These are phyloP conservation scores for Rhodotorula sp. DNA, from an alignment of 1,284 basidiomycete species.

Conservation along the genomic window DNA sequence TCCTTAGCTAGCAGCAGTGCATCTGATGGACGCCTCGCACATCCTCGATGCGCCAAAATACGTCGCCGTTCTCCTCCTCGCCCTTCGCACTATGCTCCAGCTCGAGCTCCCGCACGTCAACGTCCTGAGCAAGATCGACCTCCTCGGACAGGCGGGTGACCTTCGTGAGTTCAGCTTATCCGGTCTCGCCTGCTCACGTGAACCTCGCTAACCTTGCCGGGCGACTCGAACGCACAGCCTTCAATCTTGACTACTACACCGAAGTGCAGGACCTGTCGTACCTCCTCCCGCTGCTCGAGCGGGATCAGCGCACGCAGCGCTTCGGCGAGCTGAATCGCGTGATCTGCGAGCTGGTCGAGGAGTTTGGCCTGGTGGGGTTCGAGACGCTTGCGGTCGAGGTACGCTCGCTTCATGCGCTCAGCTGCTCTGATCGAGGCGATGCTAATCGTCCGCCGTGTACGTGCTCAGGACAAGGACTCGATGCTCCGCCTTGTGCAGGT, in stretches of 20 bases:
- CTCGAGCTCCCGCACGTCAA: slow-evolving; percentile 97
- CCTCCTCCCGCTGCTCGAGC: slow-evolving; percentile 70
- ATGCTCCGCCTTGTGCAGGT: slow-evolving; percentile 81
- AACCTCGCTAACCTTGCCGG: not conserved
- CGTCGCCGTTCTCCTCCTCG: slow-evolving; percentile 86
- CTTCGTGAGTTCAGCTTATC: slow-evolving; percentile 62
- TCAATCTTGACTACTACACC: slow-evolving; percentile 97
- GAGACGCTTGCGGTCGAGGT: slow-evolving; percentile 96
- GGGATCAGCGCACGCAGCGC: slow-evolving; percentile 63
- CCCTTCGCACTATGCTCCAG: slow-evolving; percentile 95
- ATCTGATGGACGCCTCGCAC: slow-evolving; percentile 94
- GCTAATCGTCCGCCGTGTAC: not conserved
- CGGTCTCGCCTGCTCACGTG: not conserved
- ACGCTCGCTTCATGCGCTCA: slow-evolving; percentile 39
- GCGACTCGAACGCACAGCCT: slow-evolving; percentile 62
- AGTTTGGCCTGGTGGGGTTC: slow-evolving; percentile 91
- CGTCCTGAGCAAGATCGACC: slow-evolving; percentile 92
- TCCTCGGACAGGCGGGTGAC: slow-evolving; percentile 82
- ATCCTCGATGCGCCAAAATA: slow-evolving; percentile 96
- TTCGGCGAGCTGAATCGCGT: slow-evolving; percentile 81
- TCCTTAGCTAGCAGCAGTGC: slow-evolving; percentile 82
- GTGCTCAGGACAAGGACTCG: slow-evolving; percentile 76
- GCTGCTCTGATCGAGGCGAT: not conserved
- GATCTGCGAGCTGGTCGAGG: slow-evolving; percentile 88
- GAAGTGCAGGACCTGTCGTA: slow-evolving; percentile 95